Percentiles rank a stretch among this genome's conserved stretches.
Conservation (phyloP, 495 filamentous ascomycete species). For the Penicillium coffeae region DNA sequence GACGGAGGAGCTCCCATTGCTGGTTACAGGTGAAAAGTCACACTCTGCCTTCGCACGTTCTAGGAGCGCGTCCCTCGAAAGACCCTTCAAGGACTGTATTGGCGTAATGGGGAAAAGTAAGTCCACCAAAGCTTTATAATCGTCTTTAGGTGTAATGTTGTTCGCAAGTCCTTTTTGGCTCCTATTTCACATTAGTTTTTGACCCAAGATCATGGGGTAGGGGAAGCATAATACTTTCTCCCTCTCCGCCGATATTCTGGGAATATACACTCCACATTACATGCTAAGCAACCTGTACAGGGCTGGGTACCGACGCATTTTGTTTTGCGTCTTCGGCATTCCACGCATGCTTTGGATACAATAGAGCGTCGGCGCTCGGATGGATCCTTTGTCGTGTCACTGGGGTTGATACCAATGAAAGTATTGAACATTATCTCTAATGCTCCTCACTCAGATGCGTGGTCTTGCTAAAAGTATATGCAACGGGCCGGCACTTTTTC, state of each 20-base stretch:
- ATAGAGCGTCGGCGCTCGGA: conserved; percentile 11
- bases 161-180: conserved; percentile 6
- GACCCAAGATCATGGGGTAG: background rate
- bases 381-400: conserved; percentile 2
- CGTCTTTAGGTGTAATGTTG: background rate
- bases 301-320: conserved; percentile 14
- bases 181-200: conserved; percentile 1
- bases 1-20: conserved; percentile 6
- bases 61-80: conserved; percentile 4
- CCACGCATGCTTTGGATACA: conserved; percentile 13
- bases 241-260: conserved; percentile 13
- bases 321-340: conserved; percentile 14
- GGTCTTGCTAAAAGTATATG: too few relatives aligned
- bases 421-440: conserved; percentile 11
- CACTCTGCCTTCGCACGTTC: conserved; percentile 1
- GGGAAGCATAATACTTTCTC: conserved; percentile 2
- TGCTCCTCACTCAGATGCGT: background rate
- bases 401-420: conserved; percentile 6
- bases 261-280: conserved; percentile 14
- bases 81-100: conserved; percentile 5
- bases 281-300: conserved; percentile 13
- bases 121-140: conserved; percentile 8
- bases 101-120: conserved; percentile 6
- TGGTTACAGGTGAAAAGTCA: conserved; percentile 7
- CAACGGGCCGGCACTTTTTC: background rate